Percentiles rank a stretch among this genome's conserved stretches.
Evolutionary conservation across 768 basidiomycete species (phyloP).

Genomic region (Strobilomyces echinocephalus): DNA sequence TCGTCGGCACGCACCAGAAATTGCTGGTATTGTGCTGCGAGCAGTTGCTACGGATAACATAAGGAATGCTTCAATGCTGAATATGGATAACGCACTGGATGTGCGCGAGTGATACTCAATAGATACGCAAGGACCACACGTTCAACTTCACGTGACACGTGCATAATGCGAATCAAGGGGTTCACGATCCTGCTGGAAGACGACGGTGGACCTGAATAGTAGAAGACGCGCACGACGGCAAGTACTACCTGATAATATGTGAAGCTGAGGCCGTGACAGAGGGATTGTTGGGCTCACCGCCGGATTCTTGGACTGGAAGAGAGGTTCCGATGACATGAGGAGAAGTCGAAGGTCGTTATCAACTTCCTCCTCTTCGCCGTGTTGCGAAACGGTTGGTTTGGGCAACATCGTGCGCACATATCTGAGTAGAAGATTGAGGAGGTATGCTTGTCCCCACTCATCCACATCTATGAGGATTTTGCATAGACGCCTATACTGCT

Average conservation of each 20-base stretch:
- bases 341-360: slow-evolving; percentile 79
- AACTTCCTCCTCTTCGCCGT: slow-evolving; percentile 48
- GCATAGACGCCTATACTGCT: slow-evolving; percentile 82
- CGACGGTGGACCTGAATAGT: slow-evolving; percentile 63
- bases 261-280: neutral
- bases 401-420: slow-evolving; percentile 85
- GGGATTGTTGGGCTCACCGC: slow-evolving; percentile 49
- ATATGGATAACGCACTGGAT: slow-evolving; percentile 51
- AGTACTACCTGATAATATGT: slow-evolving; percentile 61
- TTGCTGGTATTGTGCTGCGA: slow-evolving; percentile 55
- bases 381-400: slow-evolving; percentile 42
- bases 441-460: slow-evolving; percentile 91
- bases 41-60: slow-evolving; percentile 35
- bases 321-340: slow-evolving; percentile 62
- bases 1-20: slow-evolving; percentile 74
- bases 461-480: slow-evolving; percentile 84
- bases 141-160: slow-evolving; percentile 65
- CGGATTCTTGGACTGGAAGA: slow-evolving; percentile 84
- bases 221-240: slow-evolving; percentile 67
- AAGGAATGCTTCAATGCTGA: neutral
- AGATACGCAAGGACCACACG: slow-evolving; percentile 73
- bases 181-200: slow-evolving; percentile 53
- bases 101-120: slow-evolving; percentile 53
- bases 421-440: slow-evolving; percentile 71
- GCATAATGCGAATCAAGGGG: slow-evolving; percentile 72